Evolutionary conservation across 2,329 filamentous ascomycete species (phyloP), one percentile per base, ranked within the genome.

Genomic region (Alternaria postmessia): DNA sequence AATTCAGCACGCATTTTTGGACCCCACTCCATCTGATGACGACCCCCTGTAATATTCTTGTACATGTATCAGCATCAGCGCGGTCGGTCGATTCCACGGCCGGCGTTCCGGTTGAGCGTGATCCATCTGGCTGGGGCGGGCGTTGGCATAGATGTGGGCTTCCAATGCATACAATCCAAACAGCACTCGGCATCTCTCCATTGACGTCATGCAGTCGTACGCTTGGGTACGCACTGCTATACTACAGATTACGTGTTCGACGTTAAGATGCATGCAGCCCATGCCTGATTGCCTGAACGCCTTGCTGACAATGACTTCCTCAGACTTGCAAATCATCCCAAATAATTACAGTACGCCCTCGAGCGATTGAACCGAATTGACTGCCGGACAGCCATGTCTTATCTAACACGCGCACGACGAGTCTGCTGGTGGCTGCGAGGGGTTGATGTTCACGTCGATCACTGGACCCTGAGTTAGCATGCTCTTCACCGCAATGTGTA

Each of bases 391-490:
- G 42, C 48, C 47, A 30, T 48, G 26, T 43, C 20, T 30, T 48
- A 18, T 59, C 69, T 73, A 79, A 65, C 77, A 79, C 44, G 75
- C 67, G 71, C 77, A 79, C 42, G 72, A 70, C 64, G 70, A 72
- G 79, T 94, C 91, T 75, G 85, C 86, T 65, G 88, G 82, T 61
- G 88, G 87, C 67, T 85, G 82, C 69, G 87, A 85, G 56, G 87
- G 87, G 80, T 88, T 92, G 75, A 93, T 94, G 81, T 94, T 95
- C 70, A 96, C 93, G 81, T 96, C 92, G 76, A 96, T 96, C 91
- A 95, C 92, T 95, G 71, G 28, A 44, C 20, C 59, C 64, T 11
- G 43, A 36, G 36, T 68, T 63, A 68, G 66, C 46, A 54, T 51
- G 41, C 38, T 26, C 5, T 28, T 32, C 24, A 16, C 16, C 26